These are phyloP conservation scores for Ogataea neopini DNA, from an alignment of 805 yeast genomes.

Conservation along the genomic window DNA sequence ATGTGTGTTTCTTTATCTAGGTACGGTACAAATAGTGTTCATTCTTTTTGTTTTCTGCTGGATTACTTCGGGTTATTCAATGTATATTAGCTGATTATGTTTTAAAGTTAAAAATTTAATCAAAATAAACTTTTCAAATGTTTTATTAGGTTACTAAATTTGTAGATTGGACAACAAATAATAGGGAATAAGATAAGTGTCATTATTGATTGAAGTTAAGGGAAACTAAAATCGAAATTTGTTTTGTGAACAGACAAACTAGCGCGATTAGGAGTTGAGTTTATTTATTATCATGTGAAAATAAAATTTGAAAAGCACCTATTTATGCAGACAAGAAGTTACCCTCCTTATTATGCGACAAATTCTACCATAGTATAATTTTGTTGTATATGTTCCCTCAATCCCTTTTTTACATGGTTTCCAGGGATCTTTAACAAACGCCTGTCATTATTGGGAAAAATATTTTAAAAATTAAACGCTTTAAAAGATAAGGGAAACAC, in stretches of 20 bases:
- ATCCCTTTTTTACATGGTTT: constrained; percentile 2
- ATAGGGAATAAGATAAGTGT: too few species aligned
- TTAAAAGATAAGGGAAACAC: constrained; percentile 7
- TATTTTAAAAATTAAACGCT: constrained; percentile 14
- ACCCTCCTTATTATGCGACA: constrained; percentile 13
- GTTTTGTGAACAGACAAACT: too few species aligned
- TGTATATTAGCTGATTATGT: constrained; percentile 27
- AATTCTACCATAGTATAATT: constrained; percentile 12
- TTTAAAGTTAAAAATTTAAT: neutral
- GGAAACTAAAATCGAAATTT: too few species aligned
- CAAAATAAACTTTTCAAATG: neutral
- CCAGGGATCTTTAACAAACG: constrained; percentile 5
- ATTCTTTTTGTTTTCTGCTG: constrained; percentile 18
- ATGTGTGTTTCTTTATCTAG: constrained; percentile 11
- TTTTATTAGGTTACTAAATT: neutral
- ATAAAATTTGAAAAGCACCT: neutral
- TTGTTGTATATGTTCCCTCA: constrained; percentile 20
- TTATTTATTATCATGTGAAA: neutral
- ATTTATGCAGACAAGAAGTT: neutral
- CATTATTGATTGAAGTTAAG: too few species aligned
- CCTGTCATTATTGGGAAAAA: neutral
- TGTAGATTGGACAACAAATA: too few species aligned
- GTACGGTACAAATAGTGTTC: constrained; percentile 15
- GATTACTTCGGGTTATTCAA: constrained; percentile 19
- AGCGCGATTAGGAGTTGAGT: constrained; percentile 1